These are phyloP conservation scores for Cynara cardunculus DNA, from an alignment of 129 eudicot species.

Conservation along the genomic window DNA sequence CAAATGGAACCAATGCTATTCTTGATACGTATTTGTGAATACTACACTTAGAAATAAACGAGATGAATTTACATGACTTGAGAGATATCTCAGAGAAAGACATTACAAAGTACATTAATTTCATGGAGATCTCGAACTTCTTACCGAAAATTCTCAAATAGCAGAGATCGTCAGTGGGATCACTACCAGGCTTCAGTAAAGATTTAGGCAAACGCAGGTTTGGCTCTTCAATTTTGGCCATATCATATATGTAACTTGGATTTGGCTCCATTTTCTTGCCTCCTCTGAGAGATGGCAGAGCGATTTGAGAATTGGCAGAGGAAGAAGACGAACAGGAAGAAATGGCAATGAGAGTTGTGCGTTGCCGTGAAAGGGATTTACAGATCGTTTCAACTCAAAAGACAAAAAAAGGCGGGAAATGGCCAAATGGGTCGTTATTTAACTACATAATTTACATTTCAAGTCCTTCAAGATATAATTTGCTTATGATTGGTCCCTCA, in stretches of 20 bases:
- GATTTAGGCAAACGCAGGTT: constrained; percentile 1
- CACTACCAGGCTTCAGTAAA: not conserved
- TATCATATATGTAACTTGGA: not conserved
- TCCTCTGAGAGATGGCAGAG: not conserved
- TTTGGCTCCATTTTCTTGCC: constrained; percentile 3
- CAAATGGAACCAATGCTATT: not conserved
- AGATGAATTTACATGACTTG: not conserved
- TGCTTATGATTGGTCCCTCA: not conserved
- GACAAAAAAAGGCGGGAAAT: not conserved
- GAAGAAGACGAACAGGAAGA: not conserved
- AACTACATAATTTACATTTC: too few relatives aligned
- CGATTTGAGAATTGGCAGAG: not conserved
- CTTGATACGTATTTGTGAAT: not conserved
- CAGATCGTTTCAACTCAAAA: not conserved
- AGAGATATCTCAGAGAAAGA: not conserved
- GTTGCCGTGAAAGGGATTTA: not conserved
- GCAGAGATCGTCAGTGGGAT: not conserved
- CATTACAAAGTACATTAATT: not conserved
- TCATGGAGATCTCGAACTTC: not conserved
- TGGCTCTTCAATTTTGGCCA: constrained; percentile 5
- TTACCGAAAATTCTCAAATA: constrained; percentile 4
- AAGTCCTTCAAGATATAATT: not conserved
- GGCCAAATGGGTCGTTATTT: not conserved
- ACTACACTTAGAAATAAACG: not conserved
- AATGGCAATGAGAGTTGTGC: too few relatives aligned